Evolutionary conservation across 441 rosid genomes (phyloP).

Genomic region (Gossypium armourianum): DNA sequence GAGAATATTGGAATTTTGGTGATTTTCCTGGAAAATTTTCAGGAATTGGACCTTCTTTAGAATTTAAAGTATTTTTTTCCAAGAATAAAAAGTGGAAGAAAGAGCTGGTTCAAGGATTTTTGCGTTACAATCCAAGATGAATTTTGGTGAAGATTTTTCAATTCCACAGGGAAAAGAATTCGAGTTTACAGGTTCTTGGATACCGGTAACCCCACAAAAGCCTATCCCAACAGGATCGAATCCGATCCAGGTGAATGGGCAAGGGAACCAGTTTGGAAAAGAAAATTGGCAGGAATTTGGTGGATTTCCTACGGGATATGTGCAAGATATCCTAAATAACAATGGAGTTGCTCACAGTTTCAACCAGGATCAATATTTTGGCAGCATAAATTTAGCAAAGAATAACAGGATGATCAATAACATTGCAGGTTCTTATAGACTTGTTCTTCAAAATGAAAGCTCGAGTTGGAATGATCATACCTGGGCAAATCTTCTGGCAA

Average conservation of each 20-base stretch:
- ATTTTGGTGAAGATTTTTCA: constrained; percentile 30
- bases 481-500: constrained; percentile 23
- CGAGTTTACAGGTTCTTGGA: constrained; percentile 32
- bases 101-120: constrained; percentile 9
- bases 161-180: constrained; percentile 27
- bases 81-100: not conserved
- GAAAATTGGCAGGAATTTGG: constrained; percentile 28
- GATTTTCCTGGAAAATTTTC: not conserved
- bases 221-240: constrained; percentile 29
- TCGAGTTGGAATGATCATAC: constrained; percentile 19
- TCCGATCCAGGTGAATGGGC: constrained; percentile 18
- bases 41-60: constrained; percentile 1
- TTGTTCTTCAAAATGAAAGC: constrained; percentile 17
- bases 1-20: not conserved
- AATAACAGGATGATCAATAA: constrained; percentile 25
- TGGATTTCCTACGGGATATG: constrained; percentile 27
- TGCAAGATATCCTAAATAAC: constrained; percentile 22
- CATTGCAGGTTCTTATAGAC: constrained; percentile 28
- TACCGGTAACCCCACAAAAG: constrained; percentile 44
- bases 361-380: constrained; percentile 16
- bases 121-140: constrained; percentile 34
- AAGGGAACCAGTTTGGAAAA: constrained; percentile 21
- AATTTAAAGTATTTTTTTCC: not conserved
- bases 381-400: constrained; percentile 17
- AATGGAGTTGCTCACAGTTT: constrained; percentile 22